Evolutionary conservation across 345 rosid genomes (phyloP), one percentile per base, ranked within the genome.

Genomic region (Citrus cavaleriei): DNA sequence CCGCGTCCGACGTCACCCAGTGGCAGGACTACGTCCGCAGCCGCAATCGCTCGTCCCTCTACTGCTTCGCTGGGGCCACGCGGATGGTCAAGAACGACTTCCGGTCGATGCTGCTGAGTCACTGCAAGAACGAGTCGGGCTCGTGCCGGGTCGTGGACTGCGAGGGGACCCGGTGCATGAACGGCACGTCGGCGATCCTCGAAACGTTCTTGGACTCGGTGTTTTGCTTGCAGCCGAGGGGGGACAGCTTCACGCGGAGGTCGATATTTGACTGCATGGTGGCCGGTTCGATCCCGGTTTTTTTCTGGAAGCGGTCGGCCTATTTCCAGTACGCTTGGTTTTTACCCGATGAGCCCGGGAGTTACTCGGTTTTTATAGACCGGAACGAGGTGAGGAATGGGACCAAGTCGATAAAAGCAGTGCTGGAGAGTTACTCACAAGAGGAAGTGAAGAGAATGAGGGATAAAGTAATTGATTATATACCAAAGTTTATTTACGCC

Each of bases 191-290:
- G 61, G 91, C 88, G 49, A 88, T 97, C 69, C 79, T 97, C 18
- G 89, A 91, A 79, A 84, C 97, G 35, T 97, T 97, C 57, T 75
- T 97, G 67, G 91, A 89, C 55, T 93, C 98, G 4, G 90, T 90
- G 70, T 97, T 94, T 59, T 97, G 98, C 62, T 79, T 97, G 10
- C 98, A 97, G 79, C 99, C 99, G 14, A 84, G 99, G 24, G 99
- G 98, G 2, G 98, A 97, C 51, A 97, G 98, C 59, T 97, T 97
- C 87, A 93, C 98, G 5, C 93, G 99, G 25, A 70, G 98, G 70
- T 97, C 98, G 4, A 89, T 97, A 1, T 97, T 97, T 25, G 99
- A 97, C 60, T 97, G 99, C 83, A 91, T 97, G 98, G 51, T 97
- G 25, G 97, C 98, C 66, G 99, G 98, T 79, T 88, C 98, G 70